Evolutionary conservation across 2,329 filamentous ascomycete species (phyloP).

Genomic region (Aschersonia sp.): DNA sequence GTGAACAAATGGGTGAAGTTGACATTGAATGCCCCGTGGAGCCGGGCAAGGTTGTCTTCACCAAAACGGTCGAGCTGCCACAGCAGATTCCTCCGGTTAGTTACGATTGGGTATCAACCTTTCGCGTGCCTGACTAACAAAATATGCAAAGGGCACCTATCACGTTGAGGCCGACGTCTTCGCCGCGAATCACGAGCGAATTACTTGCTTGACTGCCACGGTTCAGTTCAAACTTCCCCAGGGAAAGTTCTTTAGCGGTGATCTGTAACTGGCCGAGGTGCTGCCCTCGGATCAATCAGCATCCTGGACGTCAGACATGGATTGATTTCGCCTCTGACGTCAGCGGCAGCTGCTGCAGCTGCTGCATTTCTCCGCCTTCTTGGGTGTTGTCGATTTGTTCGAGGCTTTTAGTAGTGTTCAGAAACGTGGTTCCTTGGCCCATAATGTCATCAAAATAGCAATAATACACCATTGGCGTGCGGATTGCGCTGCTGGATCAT

Average conservation of each 20-base stretch:
- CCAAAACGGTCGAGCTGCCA: slow-evolving; percentile 74
- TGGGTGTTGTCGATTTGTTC: too few species aligned
- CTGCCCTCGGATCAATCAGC: neutral
- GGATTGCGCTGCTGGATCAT: too few species aligned
- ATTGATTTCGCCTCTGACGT: too few species aligned
- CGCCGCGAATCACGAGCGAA: slow-evolving; percentile 53
- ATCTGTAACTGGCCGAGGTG: slow-evolving; percentile 18
- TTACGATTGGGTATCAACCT: slow-evolving; percentile 8
- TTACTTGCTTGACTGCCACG: slow-evolving; percentile 75
- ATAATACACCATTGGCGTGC: too few species aligned
- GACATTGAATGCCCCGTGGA: slow-evolving; percentile 81
- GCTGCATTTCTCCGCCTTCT: too few species aligned
- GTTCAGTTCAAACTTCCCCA: slow-evolving; percentile 40
- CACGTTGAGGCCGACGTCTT: slow-evolving; percentile 76
- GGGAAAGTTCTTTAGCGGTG: slow-evolving; percentile 24
- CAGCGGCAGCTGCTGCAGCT: too few species aligned
- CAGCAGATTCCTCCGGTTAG: slow-evolving; percentile 77
- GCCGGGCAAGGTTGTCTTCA: slow-evolving; percentile 57
- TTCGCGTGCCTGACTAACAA: neutral
- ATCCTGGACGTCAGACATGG: neutral
- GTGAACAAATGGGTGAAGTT: slow-evolving; percentile 77
- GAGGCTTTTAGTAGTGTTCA: too few species aligned
- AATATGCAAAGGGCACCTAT: slow-evolving; percentile 59
- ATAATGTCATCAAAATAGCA: too few species aligned
- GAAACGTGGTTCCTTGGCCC: too few species aligned